Conservation (phyloP, 2,329 filamentous ascomycete genomes). For the Pyrenochaeta sp. region DNA sequence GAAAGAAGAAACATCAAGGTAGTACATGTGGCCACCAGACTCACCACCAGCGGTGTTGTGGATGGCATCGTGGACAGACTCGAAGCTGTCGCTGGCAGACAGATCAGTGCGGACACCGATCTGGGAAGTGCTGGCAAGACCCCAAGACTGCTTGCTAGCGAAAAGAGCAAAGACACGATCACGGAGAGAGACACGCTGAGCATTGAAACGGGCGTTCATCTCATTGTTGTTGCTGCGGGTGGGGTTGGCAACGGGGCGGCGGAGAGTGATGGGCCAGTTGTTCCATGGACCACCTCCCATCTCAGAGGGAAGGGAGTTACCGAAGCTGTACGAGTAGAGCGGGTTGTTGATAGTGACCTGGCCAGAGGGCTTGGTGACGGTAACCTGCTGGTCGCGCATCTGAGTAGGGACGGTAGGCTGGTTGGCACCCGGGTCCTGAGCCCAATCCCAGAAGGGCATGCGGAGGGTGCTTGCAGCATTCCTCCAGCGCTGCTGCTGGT, state of each 20-base stretch:
- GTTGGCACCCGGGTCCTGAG: constrained; percentile 44
- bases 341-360: constrained; percentile 52
- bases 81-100: constrained; percentile 45
- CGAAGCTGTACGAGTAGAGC: constrained; percentile 54
- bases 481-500: constrained; percentile 49
- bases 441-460: constrained; percentile 59
- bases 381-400: constrained; percentile 52
- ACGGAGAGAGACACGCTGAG: constrained; percentile 40
- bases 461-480: constrained; percentile 51
- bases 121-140: constrained; percentile 35
- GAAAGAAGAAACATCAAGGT: constrained; percentile 76
- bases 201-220: constrained; percentile 37
- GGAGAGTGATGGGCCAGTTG: constrained; percentile 41
- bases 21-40: constrained; percentile 74
- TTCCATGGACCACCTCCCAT: constrained; percentile 52
- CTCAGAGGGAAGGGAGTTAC: constrained; percentile 61
- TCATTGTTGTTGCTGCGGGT: constrained; percentile 49
- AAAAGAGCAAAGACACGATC: constrained; percentile 48
- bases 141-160: constrained; percentile 40
- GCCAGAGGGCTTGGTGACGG: constrained; percentile 53
- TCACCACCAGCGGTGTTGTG: constrained; percentile 46
- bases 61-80: constrained; percentile 44
- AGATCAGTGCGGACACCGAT: constrained; percentile 42
- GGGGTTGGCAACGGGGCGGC: constrained; percentile 41
- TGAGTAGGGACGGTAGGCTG: constrained; percentile 37